These are phyloP conservation scores for Fusarium gaditjirri DNA, from an alignment of 2,329 filamentous ascomycete species.

Conservation along the genomic window DNA sequence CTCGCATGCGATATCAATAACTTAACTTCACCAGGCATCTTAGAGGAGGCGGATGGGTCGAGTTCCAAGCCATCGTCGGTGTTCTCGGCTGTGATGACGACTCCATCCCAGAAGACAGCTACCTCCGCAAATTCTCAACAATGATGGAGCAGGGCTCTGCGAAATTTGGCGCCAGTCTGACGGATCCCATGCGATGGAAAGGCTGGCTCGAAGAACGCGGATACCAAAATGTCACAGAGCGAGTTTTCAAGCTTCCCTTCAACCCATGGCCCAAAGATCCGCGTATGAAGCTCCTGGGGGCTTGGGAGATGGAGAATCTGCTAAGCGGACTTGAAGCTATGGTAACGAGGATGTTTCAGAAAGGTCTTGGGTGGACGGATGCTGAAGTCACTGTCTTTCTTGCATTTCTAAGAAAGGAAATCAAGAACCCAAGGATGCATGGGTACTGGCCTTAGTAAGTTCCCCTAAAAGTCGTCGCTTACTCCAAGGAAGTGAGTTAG, in stretches of 20 bases:
- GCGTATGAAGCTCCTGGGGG: conserved; percentile 61
- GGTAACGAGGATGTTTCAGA: conserved; percentile 48
- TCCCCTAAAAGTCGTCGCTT: rapidly evolving
- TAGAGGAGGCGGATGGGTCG: conserved; percentile 30
- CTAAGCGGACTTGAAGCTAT: conserved; percentile 44
- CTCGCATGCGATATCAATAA: rapidly evolving
- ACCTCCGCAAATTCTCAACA: conserved; percentile 39
- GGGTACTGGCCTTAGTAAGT: conserved; percentile 42
- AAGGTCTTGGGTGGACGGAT: conserved; percentile 38
- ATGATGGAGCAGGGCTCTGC: conserved; percentile 45
- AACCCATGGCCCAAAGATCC: conserved; percentile 62
- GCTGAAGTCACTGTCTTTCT: conserved; percentile 37
- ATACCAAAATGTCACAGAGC: conserved; percentile 60
- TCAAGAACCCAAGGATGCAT: conserved; percentile 38
- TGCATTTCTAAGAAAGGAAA: conserved; percentile 34
- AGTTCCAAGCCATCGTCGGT: conserved; percentile 40
- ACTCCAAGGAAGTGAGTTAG: rapidly evolving
- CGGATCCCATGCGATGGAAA: conserved; percentile 43
- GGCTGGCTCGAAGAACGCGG: conserved; percentile 59
- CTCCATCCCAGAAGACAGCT: conserved; percentile 37
- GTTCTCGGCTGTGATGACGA: conserved; percentile 38
- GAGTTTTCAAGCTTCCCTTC: conserved; percentile 58
- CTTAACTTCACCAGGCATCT: conserved; percentile 27
- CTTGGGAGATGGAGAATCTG: conserved; percentile 42
- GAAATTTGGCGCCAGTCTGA: conserved; percentile 45